phyloP scores from a whole-genome alignment of 1,139 yeast genomes.

The Geotrichum histeridarum region DNA sequence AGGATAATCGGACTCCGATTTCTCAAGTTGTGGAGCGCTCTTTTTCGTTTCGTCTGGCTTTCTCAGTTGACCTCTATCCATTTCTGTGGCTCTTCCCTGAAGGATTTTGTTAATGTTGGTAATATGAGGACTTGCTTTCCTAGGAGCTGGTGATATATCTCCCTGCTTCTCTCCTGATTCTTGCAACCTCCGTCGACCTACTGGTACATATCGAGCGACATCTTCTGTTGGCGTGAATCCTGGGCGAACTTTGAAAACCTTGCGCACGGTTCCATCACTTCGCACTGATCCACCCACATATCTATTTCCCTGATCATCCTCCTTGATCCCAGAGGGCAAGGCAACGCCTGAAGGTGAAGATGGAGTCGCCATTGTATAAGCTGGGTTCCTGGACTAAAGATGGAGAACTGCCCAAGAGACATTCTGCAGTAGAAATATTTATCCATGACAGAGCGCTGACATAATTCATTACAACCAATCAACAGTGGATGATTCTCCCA shows the following conservation, averaged over 20 bases:
- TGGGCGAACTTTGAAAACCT: constrained; percentile 37
- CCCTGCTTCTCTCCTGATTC: not conserved
- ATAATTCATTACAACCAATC: constrained; percentile 11
- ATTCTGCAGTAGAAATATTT: not conserved
- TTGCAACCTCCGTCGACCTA: constrained; percentile 20
- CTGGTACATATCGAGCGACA: constrained; percentile 34
- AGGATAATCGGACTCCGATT: not conserved
- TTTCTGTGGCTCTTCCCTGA: not conserved
- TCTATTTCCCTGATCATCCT: constrained; percentile 27
- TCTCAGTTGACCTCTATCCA: not conserved
- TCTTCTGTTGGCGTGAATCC: constrained; percentile 42
- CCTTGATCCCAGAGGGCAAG: constrained; percentile 16
- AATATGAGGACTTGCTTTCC: constrained; percentile 6
- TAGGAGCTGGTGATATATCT: not conserved
- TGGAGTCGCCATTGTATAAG: not conserved
- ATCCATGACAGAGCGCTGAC: not conserved
- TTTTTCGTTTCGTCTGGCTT: not conserved
- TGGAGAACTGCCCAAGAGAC: not conserved
- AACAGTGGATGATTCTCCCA: constrained; percentile 5
- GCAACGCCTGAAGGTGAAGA: not conserved
- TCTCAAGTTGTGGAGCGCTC: not conserved
- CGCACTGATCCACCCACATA: constrained; percentile 35
- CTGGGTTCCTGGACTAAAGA: not conserved
- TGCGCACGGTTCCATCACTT: constrained; percentile 41
- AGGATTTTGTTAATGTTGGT: constrained; percentile 9